A percentile compares a stretch with the other conserved stretches of the same genome.
Evolutionary conservation across 2,329 filamentous ascomycete species (phyloP).

Genomic region (Anisogramma anomala): DNA sequence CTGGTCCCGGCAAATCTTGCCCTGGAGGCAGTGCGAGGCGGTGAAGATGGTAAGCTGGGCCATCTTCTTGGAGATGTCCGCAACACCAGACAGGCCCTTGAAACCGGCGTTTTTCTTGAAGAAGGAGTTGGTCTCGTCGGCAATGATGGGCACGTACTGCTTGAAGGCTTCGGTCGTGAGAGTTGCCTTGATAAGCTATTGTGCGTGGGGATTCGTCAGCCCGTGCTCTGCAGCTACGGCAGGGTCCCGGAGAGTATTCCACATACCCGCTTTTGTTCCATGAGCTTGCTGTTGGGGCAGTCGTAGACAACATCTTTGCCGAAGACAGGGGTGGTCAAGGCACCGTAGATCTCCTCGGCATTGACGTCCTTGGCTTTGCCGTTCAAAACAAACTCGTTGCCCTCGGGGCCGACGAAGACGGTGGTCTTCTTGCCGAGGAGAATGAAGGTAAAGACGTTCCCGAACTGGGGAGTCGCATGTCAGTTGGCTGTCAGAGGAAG

Average conservation of each 20-base stretch:
- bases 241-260: background rate
- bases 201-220: background rate
- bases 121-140: constrained; percentile 56
- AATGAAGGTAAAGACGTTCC: constrained; percentile 43
- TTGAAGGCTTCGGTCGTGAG: constrained; percentile 53
- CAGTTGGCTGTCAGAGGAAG: background rate
- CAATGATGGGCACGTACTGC: constrained; percentile 60
- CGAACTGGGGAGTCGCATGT: constrained; percentile 26
- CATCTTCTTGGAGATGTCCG: constrained; percentile 57
- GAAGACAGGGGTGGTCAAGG: constrained; percentile 48
- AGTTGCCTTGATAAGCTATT: constrained; percentile 58
- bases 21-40: constrained; percentile 64
- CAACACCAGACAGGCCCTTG: constrained; percentile 45
- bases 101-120: constrained; percentile 45
- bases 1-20: constrained; percentile 60
- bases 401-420: constrained; percentile 36
- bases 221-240: background rate
- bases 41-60: constrained; percentile 73
- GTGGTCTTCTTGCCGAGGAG: constrained; percentile 40
- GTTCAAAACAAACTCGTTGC: constrained; percentile 47
- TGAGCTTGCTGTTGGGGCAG: constrained; percentile 71
- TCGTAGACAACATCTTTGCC: constrained; percentile 74
- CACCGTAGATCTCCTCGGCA: constrained; percentile 42
- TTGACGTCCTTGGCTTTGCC: constrained; percentile 41
- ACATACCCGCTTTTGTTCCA: constrained; percentile 74